Evolutionary conservation across 2,329 filamentous ascomycete species (phyloP), one percentile per base, ranked within the genome.

Genomic region (Lachnellula cervina): DNA sequence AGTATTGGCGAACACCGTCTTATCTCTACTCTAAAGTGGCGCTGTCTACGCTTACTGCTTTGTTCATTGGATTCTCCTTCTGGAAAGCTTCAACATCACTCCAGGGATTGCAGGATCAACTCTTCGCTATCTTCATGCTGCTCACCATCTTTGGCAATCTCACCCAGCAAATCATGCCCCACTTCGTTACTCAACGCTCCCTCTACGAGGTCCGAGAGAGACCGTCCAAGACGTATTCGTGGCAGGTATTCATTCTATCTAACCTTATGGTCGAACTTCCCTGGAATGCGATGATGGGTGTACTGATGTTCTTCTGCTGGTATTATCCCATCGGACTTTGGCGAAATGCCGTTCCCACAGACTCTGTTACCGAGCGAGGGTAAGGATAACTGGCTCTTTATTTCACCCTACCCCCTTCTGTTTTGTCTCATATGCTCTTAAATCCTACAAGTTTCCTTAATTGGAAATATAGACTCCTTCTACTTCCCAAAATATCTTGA

Each of bases 311-410:
- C 76, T 79, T 90, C 66, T 85, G 79, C 70, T 93, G 88, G 82
- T 96, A 96, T 76, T 96, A 92, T 69, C 89, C 90, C 1, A 82
- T 95, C 53, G 89, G 89, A 2, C 80, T 94, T 9, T 84, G 90
- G 70, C 72, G 74, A 57, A 92, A 93, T 66, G 88, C 88, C 2
- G 73, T 77, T 16, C 76, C 76, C 1, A 82, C 83, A 4, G 79
- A 80, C 58, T 75, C 83, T 59, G 80, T 86, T 1, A 69, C 79
- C 5, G 83, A 90, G 65, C 88, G 90, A 32, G 88, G 89, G 9
- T 23, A 23, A 23, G 21, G 21, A 23, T 23, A 23, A 23, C 21
- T 23, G 21, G 21, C 21, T 23, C 5, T 23, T 23, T 23, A 23
- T 23, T 23, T 23, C 5, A 23, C 21, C 21, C 21, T 23, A 23